These are phyloP conservation scores for Rutstroemia sp. DNA, from an alignment of 2,329 filamentous ascomycete genomes.

Conservation along the genomic window DNA sequence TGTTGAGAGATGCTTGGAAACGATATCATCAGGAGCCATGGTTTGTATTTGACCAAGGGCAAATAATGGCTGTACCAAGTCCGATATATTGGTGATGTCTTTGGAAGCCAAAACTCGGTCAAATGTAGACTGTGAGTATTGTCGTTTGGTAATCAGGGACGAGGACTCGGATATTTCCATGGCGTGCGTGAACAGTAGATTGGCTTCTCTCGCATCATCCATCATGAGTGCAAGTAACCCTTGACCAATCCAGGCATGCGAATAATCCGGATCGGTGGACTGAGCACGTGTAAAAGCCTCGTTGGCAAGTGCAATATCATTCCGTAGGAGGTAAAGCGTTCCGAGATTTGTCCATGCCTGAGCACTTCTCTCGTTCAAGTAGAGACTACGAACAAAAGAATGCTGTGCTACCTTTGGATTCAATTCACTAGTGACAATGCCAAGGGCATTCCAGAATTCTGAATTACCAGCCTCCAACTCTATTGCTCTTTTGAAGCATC, in stretches of 20 bases:
- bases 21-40: constrained; percentile 62
- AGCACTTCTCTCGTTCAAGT: constrained; percentile 81
- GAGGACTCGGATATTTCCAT: constrained; percentile 85
- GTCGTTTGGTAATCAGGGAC: constrained; percentile 63
- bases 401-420: constrained; percentile 89
- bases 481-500: constrained; percentile 91
- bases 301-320: constrained; percentile 80
- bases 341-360: constrained; percentile 88
- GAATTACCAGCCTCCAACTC: constrained; percentile 90
- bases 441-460: constrained; percentile 96
- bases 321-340: constrained; percentile 74
- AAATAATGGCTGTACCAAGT: constrained; percentile 79
- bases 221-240: constrained; percentile 68
- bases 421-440: constrained; percentile 79
- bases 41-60: constrained; percentile 74
- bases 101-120: constrained; percentile 64
- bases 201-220: constrained; percentile 69
- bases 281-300: constrained; percentile 85
- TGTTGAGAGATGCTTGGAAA: constrained; percentile 69
- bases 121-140: constrained; percentile 76
- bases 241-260: constrained; percentile 90
- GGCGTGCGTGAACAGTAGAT: constrained; percentile 83
- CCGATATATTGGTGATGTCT: constrained; percentile 43
- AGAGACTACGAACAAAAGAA: constrained; percentile 84
- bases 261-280: constrained; percentile 88